A percentile compares a stretch with the other conserved stretches of the same genome.
phyloP scores from a whole-genome alignment of 129 eudicot genomes.

The Chrysanthemum lavandulifolium region DNA sequence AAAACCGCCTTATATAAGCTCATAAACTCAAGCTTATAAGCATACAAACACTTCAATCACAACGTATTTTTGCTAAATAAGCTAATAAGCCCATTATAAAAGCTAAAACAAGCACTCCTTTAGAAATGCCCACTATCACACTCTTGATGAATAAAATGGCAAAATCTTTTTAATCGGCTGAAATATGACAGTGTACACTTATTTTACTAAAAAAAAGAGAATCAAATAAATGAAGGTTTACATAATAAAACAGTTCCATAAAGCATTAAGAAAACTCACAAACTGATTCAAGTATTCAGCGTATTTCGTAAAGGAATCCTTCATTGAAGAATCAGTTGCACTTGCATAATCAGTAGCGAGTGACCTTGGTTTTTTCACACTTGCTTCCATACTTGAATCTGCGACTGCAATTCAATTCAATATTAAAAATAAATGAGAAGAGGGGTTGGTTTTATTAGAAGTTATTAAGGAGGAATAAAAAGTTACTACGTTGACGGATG shows the following conservation, averaged over 20 bases:
- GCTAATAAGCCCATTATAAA: no score
- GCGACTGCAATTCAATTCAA: constrained; percentile 42
- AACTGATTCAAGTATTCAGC: constrained; percentile 79
- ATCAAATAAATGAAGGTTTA: no score
- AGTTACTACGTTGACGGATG: constrained; percentile 45
- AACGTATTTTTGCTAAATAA: not conserved
- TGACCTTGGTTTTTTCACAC: constrained; percentile 60
- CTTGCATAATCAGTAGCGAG: constrained; percentile 29
- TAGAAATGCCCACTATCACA: no score
- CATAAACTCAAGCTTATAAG: not conserved
- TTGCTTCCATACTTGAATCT: constrained; percentile 38
- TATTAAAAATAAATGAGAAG: constrained; percentile 1
- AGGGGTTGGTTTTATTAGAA: constrained; percentile 6
- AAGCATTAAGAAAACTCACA: constrained; percentile 28
- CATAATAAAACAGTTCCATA: no score
- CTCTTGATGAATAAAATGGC: no score
- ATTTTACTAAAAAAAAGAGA: no score
- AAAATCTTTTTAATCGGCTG: no score
- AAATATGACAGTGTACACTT: no score
- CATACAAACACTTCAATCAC: not conserved
- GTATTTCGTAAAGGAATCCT: constrained; percentile 54
- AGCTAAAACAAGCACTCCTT: no score
- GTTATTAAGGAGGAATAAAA: constrained; percentile 9
- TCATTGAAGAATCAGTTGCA: constrained; percentile 40
- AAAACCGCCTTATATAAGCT: not conserved